phyloP scores from a whole-genome alignment of 2,329 filamentous ascomycete species.

The Phaeosphaeria sp. region DNA sequence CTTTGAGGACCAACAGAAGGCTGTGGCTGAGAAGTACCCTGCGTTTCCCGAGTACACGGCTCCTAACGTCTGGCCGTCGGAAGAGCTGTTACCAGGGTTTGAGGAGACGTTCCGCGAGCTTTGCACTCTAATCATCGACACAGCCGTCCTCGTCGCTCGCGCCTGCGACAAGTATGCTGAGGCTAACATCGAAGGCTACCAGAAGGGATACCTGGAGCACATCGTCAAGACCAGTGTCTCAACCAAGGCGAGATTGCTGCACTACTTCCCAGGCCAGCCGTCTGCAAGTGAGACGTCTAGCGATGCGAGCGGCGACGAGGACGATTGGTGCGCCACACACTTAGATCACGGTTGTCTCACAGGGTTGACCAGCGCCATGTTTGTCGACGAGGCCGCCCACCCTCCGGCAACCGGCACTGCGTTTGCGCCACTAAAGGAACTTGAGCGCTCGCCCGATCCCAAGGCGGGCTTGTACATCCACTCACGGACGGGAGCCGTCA shows the following conservation, averaged over 20 bases:
- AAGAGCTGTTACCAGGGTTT: conserved; percentile 76
- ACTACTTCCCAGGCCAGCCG: conserved; percentile 77
- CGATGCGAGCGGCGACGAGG: conserved; percentile 60
- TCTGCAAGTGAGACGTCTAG: conserved; percentile 21
- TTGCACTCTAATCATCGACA: conserved; percentile 86
- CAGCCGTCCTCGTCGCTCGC: conserved; percentile 84
- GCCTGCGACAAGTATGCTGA: conserved; percentile 88
- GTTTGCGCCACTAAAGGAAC: conserved; percentile 68
- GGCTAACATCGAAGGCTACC: conserved; percentile 79
- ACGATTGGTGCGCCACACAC: conserved; percentile 94
- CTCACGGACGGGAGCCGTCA: conserved; percentile 78
- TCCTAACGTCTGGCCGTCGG: conserved; percentile 85
- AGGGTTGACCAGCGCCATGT: conserved; percentile 94
- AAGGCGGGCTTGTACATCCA: conserved; percentile 92
- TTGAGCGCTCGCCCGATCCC: conserved; percentile 79
- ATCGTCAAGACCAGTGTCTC: conserved; percentile 86
- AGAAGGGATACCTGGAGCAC: conserved; percentile 78
- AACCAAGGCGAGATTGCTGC: conserved; percentile 88
- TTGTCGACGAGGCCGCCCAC: conserved; percentile 75
- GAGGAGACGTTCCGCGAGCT: conserved; percentile 74
- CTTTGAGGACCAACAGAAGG: conserved; percentile 69
- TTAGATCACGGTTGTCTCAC: conserved; percentile 94
- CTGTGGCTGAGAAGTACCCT: conserved; percentile 57
- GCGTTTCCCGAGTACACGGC: conserved; percentile 88
- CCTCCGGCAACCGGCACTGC: conserved; percentile 39